Evolutionary conservation across 2,329 filamentous ascomycete genomes (phyloP).

Genomic region (Aspergillus neoniger): DNA sequence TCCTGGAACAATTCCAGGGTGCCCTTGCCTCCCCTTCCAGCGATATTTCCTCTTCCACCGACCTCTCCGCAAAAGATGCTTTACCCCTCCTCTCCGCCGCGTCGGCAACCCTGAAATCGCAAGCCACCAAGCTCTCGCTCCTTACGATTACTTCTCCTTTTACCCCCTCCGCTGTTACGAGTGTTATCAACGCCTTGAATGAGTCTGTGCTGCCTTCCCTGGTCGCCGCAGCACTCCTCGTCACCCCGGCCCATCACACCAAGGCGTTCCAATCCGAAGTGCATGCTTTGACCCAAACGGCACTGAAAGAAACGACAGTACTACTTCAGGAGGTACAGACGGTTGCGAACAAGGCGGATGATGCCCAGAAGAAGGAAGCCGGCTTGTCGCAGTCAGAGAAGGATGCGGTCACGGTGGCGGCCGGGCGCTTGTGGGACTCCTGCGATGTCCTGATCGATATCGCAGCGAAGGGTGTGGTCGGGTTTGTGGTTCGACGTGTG

Average conservation of each 20-base stretch:
- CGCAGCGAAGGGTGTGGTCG: constrained; percentile 67
- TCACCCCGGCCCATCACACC: constrained; percentile 64
- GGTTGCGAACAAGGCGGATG: constrained; percentile 48
- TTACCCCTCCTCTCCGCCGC: constrained; percentile 72
- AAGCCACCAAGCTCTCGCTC: constrained; percentile 84
- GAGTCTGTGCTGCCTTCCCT: constrained; percentile 73
- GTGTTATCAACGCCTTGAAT: constrained; percentile 71
- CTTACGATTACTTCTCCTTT: constrained; percentile 86
- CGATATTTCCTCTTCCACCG: not conserved
- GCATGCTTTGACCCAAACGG: constrained; percentile 57
- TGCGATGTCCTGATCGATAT: constrained; percentile 73
- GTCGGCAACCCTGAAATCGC: constrained; percentile 72
- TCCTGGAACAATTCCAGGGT: constrained; percentile 43
- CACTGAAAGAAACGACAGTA: constrained; percentile 63
- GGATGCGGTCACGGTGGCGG: constrained; percentile 63
- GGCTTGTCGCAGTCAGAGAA: constrained; percentile 39
- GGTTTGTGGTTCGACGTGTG: constrained; percentile 69
- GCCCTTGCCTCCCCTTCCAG: constrained; percentile 33
- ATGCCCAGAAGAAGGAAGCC: constrained; percentile 40
- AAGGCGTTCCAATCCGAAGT: constrained; percentile 65
- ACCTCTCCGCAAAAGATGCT: constrained; percentile 35
- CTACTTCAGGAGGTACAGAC: constrained; percentile 62
- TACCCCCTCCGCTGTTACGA: constrained; percentile 72
- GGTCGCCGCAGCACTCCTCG: constrained; percentile 68
- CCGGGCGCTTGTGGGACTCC: constrained; percentile 78